These are phyloP conservation scores for Sordariomycetes sp. DNA, from an alignment of 2,329 filamentous ascomycete species.

Conservation along the genomic window DNA sequence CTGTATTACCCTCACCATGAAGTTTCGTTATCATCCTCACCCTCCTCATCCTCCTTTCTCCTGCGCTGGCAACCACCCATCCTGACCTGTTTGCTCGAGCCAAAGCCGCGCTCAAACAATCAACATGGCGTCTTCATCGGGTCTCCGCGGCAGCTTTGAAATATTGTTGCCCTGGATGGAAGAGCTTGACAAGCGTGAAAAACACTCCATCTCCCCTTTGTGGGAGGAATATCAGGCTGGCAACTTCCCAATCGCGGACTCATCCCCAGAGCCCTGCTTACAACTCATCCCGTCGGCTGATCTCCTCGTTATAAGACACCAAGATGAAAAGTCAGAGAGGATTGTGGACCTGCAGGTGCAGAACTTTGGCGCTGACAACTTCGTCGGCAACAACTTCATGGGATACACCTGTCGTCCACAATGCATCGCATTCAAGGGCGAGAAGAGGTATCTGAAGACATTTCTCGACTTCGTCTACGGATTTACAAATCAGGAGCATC, in stretches of 20 bases:
- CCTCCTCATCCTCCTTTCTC: too few species aligned
- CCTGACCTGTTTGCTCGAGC: too few species aligned
- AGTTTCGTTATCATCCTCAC: too few species aligned
- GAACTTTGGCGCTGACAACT: neutral
- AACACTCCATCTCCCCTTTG: neutral
- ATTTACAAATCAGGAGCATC: conserved; percentile 4
- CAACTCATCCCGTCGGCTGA: too few species aligned
- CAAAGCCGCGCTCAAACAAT: too few species aligned
- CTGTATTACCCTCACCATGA: too few species aligned
- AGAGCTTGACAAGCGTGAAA: neutral
- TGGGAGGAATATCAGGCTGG: neutral
- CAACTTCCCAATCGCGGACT: neutral
- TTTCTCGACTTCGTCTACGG: conserved; percentile 9
- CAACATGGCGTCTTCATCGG: too few species aligned
- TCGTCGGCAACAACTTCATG: conserved; percentile 4
- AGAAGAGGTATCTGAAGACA: conserved; percentile 4
- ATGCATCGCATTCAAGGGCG: conserved; percentile 8
- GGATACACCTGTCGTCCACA: conserved; percentile 2
- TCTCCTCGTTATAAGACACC: neutral
- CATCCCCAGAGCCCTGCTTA: too few species aligned
- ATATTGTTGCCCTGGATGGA: neutral
- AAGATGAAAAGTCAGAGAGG: neutral
- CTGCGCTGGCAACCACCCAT: too few species aligned
- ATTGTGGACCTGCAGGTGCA: neutral
- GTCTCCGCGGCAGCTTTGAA: neutral